A percentile compares a stretch with the other conserved stretches of the same genome.
These are phyloP conservation scores for Epichloe brachyelytri DNA, from an alignment of 2,329 filamentous ascomycete species.

Conservation along the genomic window DNA sequence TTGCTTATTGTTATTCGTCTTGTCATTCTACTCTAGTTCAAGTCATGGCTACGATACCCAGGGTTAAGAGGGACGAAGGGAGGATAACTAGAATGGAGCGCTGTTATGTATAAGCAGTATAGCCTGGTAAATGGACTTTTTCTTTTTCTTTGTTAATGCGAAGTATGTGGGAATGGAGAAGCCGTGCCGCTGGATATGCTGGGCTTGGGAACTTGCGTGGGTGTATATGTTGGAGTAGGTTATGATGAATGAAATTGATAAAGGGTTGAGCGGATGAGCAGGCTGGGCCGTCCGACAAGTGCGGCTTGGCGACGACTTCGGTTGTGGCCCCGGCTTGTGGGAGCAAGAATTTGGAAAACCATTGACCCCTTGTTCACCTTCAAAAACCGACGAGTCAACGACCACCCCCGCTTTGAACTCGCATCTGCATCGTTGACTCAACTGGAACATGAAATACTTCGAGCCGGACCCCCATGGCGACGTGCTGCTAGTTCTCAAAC, in stretches of 20 bases:
- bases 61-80: not conserved
- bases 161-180: not conserved
- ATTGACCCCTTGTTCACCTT: too few species aligned
- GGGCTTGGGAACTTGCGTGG: not conserved
- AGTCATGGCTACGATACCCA: conserved; percentile 5
- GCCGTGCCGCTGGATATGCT: not conserved
- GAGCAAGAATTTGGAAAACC: too few species aligned
- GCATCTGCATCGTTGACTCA: too few species aligned
- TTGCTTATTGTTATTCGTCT: not conserved
- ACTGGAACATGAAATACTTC: not conserved
- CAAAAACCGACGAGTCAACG: too few species aligned
- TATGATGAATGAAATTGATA: not conserved
- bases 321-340: too few species aligned
- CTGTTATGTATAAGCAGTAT: not conserved
- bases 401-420: too few species aligned
- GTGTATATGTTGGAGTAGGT: not conserved
- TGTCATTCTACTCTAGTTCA: not conserved
- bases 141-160: not conserved
- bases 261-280: too few species aligned
- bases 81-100: not conserved
- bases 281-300: too few species aligned
- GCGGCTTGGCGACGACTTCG: too few species aligned
- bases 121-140: not conserved
- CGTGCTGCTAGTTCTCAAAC: not conserved
- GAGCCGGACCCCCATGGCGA: conserved; percentile 1